Percentiles rank a stretch among this genome's conserved stretches.
Conservation (phyloP, 176 grass and related monocot genomes). For the Bromus sterilis region DNA sequence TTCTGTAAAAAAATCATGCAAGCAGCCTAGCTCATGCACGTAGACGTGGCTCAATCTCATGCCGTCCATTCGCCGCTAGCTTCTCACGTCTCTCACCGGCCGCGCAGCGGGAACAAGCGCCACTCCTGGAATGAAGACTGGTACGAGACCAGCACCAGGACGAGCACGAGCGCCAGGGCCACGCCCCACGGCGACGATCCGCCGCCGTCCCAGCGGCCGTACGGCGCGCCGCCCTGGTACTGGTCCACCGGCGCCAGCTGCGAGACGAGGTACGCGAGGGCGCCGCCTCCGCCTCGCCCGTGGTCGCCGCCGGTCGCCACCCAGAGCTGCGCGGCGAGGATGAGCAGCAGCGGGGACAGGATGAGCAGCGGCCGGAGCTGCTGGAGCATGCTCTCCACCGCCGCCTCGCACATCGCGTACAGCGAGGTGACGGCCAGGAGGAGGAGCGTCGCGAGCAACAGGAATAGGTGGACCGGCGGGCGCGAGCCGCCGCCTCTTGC, state of each 20-base stretch:
- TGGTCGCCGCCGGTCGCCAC: conserved; percentile 14
- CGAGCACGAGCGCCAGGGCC: conserved; percentile 52
- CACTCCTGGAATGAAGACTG: conserved; percentile 62
- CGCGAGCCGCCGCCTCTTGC: neutral
- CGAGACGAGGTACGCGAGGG: conserved; percentile 7
- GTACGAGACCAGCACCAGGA: conserved; percentile 69
- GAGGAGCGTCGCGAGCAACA: conserved; percentile 40
- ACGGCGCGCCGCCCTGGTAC: neutral
- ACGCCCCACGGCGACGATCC: conserved; percentile 74
- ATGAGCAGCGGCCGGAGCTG: conserved; percentile 45
- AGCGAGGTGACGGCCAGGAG: conserved; percentile 33
- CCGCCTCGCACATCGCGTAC: conserved; percentile 54
- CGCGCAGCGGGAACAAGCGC: conserved; percentile 65
- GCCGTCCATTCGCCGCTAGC: neutral
- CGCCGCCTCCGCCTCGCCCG: conserved; percentile 13
- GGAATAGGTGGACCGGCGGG: conserved; percentile 33
- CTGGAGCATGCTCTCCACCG: conserved; percentile 37
- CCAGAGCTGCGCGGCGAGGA: conserved; percentile 62
- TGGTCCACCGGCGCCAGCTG: conserved; percentile 16
- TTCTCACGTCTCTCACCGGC: conserved; percentile 26
- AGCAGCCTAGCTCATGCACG: neutral
- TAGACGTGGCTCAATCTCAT: neutral
- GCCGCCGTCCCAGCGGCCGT: conserved; percentile 15
- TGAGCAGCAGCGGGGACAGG: conserved; percentile 60
- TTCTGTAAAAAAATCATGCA: too few species aligned